Base-by-base conservation (phyloP, 371 early-diverging fungal species). In the Rhizopus sp. region DNA sequence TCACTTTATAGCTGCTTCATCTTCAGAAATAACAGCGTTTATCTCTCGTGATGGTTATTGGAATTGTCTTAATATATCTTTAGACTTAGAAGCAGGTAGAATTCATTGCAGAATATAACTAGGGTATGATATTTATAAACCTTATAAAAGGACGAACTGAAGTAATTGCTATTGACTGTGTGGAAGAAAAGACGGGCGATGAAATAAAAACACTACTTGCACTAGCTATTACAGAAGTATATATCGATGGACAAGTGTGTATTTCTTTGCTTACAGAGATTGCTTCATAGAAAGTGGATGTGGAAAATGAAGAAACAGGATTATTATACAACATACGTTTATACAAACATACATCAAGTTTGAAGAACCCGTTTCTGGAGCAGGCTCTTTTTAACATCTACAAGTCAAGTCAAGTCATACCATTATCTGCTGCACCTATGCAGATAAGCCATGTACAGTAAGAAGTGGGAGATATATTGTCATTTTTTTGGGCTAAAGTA, bases 11-110 rank as follows among this genome's bases (percentile, higher is more conserved):
- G 64, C 72, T 10, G 70, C 73, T 5, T 80, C 80, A 4, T 64
- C 73, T 35, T 64, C 70, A 7, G 80, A 80, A 55, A 52, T 80
- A 1, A 72, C 68, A 7, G 75, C 69, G n/a, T 68, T 75, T 42
- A 52, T 77, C 13, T 68, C 80, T 8, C 60, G 69, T 10, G 73
- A 80, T 54, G 80, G 80, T 1, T 77, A 80, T 29, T 80, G 80
- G 80, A 77, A 68, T 32, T 70, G 67, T 42, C 46, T 80, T 1
- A 61, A 61, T 33, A 63, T 80, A 5, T 60, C 37, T n/a, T 53
- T 80, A 23, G 75, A 66, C 6, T 50, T 77, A 45, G 73, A 72
- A 50, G 60, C 70, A 42, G 73, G 73, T 61, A 68, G 55, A 47
- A 5, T 23, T 13, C 39, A 15, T 16, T 54, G 34, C 49, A 15